Conservation (phyloP, 2,329 filamentous ascomycete species). For the Pestalotiopsis sp. region DNA sequence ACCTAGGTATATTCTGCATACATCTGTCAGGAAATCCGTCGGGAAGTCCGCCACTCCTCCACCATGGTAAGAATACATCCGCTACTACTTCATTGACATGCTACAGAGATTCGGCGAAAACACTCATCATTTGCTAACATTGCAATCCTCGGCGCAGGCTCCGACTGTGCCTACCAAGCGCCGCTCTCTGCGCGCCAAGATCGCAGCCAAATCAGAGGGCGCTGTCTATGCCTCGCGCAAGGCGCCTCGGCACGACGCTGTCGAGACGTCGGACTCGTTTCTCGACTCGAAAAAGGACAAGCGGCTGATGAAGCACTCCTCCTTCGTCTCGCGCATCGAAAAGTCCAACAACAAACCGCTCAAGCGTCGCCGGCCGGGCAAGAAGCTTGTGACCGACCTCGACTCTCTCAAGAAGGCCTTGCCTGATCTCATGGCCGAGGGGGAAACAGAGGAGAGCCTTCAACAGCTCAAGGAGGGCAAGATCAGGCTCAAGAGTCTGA, state of each 20-base stretch:
- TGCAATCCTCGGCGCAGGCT: conserved; percentile 29
- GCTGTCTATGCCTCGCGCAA: conserved; percentile 54
- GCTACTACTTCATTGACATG: neutral
- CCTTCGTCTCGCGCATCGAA: conserved; percentile 76
- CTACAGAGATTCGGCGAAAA: neutral
- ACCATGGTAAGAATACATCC: neutral
- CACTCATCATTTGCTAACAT: neutral
- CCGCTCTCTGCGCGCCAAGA: conserved; percentile 59
- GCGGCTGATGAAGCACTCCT: conserved; percentile 77
- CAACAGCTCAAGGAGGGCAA: conserved; percentile 55
- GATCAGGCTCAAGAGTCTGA: conserved; percentile 74
- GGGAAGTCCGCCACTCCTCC: neutral
- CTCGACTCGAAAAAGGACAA: conserved; percentile 81
- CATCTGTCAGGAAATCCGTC: neutral
- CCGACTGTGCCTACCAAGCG: conserved; percentile 54
- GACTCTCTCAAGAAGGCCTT: conserved; percentile 80
- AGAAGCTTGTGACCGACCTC: conserved; percentile 78
- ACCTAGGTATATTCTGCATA: neutral
- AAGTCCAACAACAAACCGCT: conserved; percentile 58
- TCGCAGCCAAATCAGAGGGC: conserved; percentile 48
- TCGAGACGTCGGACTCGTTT: conserved; percentile 58
- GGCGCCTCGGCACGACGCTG: conserved; percentile 53
- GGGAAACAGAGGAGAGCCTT: conserved; percentile 47
- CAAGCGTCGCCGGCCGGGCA: conserved; percentile 70
- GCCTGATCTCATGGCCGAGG: conserved; percentile 59